Base-by-base conservation (phyloP, 2,329 filamentous ascomycete genomes). In the Colletotrichum cordylinicola region DNA sequence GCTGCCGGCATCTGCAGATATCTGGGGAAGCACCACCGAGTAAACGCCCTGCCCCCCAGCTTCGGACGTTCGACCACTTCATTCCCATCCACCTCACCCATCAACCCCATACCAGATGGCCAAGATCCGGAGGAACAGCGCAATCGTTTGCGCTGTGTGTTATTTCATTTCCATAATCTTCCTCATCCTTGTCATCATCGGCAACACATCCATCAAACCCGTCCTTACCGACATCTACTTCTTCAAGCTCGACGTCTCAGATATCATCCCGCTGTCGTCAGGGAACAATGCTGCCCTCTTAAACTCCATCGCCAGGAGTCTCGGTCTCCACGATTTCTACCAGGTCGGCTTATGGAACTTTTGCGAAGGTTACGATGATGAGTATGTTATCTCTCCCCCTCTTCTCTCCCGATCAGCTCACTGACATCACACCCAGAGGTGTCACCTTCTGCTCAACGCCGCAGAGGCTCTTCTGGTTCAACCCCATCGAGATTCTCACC, bases 321-420 rank as follows among this genome's bases (percentile, higher is more conserved):
- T 98, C 70, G 96, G 96, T 35, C 89, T 98, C 65, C 95, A 98
- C 83, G 96, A 98, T 84, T 98, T 98, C 85, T 98, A 98, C 85
- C 94, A 96, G 80, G 94, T 98, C 33, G 96, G 96, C 8, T 86
- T 98, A 55, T 98, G 96, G 96, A 94, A 93, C 75, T 98, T 94
- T 84, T 98, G 96, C 84, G 95, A 98, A 83, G 96, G 96, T 24
- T 98, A 96, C 84, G 87, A 91, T 72, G 89, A 91, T 79, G 88
- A 93, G 85, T 91, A 82, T 70, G 88, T 82, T 9, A 48, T 65
- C 48, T 33, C 21, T 10, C 27, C 39, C 18, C 27, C 4, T 48
- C 33, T 12, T 52, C n/a, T 5, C 56, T 18, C 12, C 35, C 12
- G 12, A 27, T 12, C 15, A 35, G 27, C 18, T 61, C 4, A 90